Evolutionary conservation across 306 rosid species (phyloP).

Genomic region (Dryas drummondii): DNA sequence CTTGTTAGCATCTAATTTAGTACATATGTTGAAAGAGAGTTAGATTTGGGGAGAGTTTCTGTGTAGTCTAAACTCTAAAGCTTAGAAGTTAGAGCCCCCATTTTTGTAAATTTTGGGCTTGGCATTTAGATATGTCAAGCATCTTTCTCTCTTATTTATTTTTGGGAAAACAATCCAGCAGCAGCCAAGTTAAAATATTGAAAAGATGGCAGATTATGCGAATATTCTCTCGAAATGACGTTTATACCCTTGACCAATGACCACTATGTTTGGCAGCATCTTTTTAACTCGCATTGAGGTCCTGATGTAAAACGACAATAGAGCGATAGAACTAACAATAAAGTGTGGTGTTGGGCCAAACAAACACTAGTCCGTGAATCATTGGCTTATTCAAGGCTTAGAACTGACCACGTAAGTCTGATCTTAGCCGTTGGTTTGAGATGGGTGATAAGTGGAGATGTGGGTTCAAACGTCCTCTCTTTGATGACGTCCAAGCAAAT

Average conservation of each 20-base stretch:
- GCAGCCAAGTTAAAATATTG: not conserved
- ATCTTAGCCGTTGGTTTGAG: slow-evolving; percentile 13
- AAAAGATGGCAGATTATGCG: not conserved
- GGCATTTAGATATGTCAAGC: not conserved
- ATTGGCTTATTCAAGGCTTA: not conserved
- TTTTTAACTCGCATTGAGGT: too few species aligned
- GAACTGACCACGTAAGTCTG: slow-evolving; percentile 31
- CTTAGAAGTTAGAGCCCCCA: not conserved
- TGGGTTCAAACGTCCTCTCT: not conserved
- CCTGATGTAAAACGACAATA: not conserved
- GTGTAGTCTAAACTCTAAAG: not conserved
- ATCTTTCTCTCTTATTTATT: not conserved
- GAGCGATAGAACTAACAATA: not conserved
- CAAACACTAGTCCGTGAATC: slow-evolving; percentile 8
- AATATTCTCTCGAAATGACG: slow-evolving; percentile 23
- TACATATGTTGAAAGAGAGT: not conserved
- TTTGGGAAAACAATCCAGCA: not conserved
- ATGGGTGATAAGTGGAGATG: slow-evolving; percentile 15
- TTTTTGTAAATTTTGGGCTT: not conserved
- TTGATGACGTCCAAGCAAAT: slow-evolving; percentile 8
- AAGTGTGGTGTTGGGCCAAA: not conserved
- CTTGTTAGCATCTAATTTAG: not conserved
- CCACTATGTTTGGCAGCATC: not conserved
- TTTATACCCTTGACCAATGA: slow-evolving; percentile 14
- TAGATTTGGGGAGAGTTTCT: slow-evolving; percentile 6